Evolutionary conservation across 805 yeast species (phyloP), one percentile per base, ranked within the genome.

Genomic region (Naumovozyma castellii): DNA sequence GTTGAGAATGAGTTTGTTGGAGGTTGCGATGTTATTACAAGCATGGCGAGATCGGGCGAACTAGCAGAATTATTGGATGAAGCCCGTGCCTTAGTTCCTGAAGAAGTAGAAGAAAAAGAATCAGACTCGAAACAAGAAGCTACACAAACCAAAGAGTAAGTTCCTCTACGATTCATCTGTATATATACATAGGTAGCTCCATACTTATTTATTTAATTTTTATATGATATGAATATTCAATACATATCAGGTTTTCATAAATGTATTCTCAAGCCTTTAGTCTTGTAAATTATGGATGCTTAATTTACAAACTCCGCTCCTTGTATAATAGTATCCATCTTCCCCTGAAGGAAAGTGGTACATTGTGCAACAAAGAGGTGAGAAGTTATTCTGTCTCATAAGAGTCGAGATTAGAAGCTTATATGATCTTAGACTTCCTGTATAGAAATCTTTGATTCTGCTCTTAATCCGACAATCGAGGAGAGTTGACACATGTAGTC

Each of bases 11-110:
- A 92, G 59, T 92, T 92, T 58, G 74, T 92, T 39, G 99, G 99
- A 34, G 99, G 99, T 3, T 92, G 97, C 65, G 99, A 92, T 64
- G 88, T 92, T 47, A 72, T 92, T 39, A 85, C 82, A 58, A 77
- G 84, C 41, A 88, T 92, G 97, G 84, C 94, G 31, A 83, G 81
- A 52, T 60, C 69, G 39, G 98, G 98, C n/a, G 96, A 90, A 56
- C 74, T 92, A 40, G 78, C 87, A 14, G 88, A 88, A 41, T 59
- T 92, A 45, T 69, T 92, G 38, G 97, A 88, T 48, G 67, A 75
- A 41, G 84, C 83, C 40, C 75, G 77, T 37, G 92, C 84, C 33
- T 71, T 90, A 42, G 78, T 87, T 22, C 87, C 92, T 10, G 86
- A 80, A 56, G 2, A 15, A 14, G 19, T 17, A 20, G 12, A 36